phyloP scores from a whole-genome alignment of 352 stramenopile genomes.

The Phytophthora foliorum region DNA sequence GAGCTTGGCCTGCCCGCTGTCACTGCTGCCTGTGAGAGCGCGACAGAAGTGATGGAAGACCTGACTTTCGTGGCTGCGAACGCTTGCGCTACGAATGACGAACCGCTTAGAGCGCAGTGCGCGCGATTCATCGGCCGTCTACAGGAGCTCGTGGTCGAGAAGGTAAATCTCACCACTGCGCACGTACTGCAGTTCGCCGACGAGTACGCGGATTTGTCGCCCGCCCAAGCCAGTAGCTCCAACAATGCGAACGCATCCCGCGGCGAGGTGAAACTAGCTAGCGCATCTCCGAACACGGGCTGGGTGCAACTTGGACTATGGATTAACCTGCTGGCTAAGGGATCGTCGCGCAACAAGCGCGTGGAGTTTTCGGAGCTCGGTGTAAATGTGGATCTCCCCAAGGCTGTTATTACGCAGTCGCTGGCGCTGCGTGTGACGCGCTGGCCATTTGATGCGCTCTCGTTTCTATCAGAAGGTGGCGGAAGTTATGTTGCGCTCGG shows the following conservation, averaged over 20 bases:
- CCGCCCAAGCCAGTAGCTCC: constrained; percentile 11
- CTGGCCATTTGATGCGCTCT: constrained; percentile 69
- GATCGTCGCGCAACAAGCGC: constrained; percentile 76
- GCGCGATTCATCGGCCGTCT: constrained; percentile 59
- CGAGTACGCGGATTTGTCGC: constrained; percentile 70
- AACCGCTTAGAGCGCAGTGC: constrained; percentile 50
- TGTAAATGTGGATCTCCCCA: constrained; percentile 76
- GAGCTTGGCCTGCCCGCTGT: constrained; percentile 49
- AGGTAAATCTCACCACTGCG: constrained; percentile 70
- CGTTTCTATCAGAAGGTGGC: constrained; percentile 18
- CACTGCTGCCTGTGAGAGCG: constrained; percentile 57
- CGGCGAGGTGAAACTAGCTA: constrained; percentile 78
- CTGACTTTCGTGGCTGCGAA: constrained; percentile 65
- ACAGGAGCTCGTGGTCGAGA: constrained; percentile 64
- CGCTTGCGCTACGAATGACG: constrained; percentile 65
- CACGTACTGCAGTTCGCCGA: constrained; percentile 81
- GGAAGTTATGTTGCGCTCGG: constrained; percentile 58
- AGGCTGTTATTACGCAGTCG: constrained; percentile 83
- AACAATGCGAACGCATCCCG: constrained; percentile 41
- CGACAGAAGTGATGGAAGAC: constrained; percentile 72
- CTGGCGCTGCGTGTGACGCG: constrained; percentile 70
- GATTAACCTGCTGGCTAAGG: constrained; percentile 81
- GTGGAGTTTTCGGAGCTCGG: constrained; percentile 81
- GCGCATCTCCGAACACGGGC: constrained; percentile 41
- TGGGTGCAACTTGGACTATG: constrained; percentile 73